Evolutionary conservation across 805 yeast genomes (phyloP), one percentile per base, ranked within the genome.

Genomic region (Saturnispora halmiae): DNA sequence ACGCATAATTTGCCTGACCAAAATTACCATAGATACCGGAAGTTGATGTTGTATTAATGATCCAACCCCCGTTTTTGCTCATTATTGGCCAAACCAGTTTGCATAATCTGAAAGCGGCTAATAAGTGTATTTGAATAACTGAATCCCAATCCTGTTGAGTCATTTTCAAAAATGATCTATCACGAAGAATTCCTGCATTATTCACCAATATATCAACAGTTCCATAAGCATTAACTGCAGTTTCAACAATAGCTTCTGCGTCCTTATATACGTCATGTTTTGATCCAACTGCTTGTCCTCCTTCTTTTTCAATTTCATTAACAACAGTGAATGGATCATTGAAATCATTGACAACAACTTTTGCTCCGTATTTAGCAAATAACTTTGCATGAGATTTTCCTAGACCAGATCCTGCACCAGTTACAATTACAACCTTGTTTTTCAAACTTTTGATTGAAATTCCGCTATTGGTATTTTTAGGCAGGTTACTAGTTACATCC

Each of bases 21-120:
- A 90, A 90, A 68, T 82, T 86, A 49, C 98, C 98, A 62, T 90
- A 90, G 51, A 90, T 87, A 50, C 97, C 98, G 2, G 96, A 87
- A 8, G 97, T 90, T 15, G 96, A 87, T 19, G 96, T 74, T 34
- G 94, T 84, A 64, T 90, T 90, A 51, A 90, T 74, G 42, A 90
- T 79, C 48, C 77, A 72, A 51, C 97, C 96, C 41, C 73, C 71
- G 51, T 79, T 76, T 58, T 84, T 74, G 42, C 72, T 50, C 60
- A 90, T 84, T 49, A 82, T 66, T 28, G 96, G 96, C 96, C 96
- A 90, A 8, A 90, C 95, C 40, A 88, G 81, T 58, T 83, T 81
- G 51, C 86, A 76, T 59, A 90, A 74, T 54, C 79, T 72, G 66
- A 66, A 87, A 22, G 95, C 79, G 26, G 95, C 96, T 38, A 69